These are phyloP conservation scores for Psilocybe cyanescens DNA, from an alignment of 768 basidiomycete species.

Conservation along the genomic window DNA sequence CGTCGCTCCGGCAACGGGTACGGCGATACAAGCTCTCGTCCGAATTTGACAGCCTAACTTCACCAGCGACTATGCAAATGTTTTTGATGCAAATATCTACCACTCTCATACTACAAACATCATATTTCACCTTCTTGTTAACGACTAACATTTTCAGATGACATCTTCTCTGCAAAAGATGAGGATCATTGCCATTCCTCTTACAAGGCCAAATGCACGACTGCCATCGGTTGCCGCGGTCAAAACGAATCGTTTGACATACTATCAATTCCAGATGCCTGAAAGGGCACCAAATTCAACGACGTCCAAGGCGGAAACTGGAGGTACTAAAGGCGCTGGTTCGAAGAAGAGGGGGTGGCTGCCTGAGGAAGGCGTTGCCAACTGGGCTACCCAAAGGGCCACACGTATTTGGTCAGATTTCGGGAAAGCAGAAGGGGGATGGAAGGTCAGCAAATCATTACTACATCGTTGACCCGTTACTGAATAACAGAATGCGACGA, in stretches of 20 bases:
- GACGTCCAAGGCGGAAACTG: neutral
- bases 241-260: slow-evolving; percentile 34
- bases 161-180: slow-evolving; percentile 32
- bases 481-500: too few species aligned
- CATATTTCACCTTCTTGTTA: too few species aligned
- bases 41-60: too few species aligned
- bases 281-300: slow-evolving; percentile 15
- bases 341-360: slow-evolving; percentile 30
- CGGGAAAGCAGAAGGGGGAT: slow-evolving; percentile 69
- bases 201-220: slow-evolving; percentile 35
- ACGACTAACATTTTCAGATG: neutral
- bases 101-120: too few species aligned
- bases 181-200: slow-evolving; percentile 51
- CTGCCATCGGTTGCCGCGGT: neutral
- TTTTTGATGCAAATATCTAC: too few species aligned
- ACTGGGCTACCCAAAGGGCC: slow-evolving; percentile 56
- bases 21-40: too few species aligned
- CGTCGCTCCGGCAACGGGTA: too few species aligned
- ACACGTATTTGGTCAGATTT: slow-evolving; percentile 64
- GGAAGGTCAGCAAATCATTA: slow-evolving; percentile 60
- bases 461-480: neutral
- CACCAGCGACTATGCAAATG: too few species aligned
- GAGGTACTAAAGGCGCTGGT: slow-evolving; percentile 28
- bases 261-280: slow-evolving; percentile 48
- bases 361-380: slow-evolving; percentile 47